A percentile compares a stretch with the other conserved stretches of the same genome.
Evolutionary conservation across 2,329 filamentous ascomycete species (phyloP).

Genomic region (Curvularia spicifera): DNA sequence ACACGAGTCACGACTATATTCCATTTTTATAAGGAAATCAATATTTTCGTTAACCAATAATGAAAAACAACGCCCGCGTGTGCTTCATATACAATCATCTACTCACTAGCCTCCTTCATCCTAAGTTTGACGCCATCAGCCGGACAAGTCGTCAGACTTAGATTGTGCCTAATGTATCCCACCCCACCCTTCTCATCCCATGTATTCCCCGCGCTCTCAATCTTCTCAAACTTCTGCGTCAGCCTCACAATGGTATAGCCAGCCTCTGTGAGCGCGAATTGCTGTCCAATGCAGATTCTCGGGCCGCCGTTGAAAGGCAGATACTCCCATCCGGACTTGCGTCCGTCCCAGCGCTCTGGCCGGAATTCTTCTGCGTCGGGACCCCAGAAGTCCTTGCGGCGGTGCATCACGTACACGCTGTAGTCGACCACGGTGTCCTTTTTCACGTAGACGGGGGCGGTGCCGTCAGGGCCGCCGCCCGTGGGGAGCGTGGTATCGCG

Average conservation of each 20-base stretch:
- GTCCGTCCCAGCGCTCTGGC: slow-evolving; percentile 48
- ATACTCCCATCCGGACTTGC: slow-evolving; percentile 40
- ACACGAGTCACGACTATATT: neutral
- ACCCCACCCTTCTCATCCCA: slow-evolving; percentile 38
- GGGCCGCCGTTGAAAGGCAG: slow-evolving; percentile 46
- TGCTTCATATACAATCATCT: neutral
- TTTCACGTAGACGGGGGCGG: slow-evolving; percentile 40
- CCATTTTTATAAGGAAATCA: neutral
- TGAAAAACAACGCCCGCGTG: neutral
- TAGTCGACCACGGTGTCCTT: slow-evolving; percentile 41
- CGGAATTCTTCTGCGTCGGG: slow-evolving; percentile 45
- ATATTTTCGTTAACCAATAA: neutral
- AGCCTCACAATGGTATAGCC: slow-evolving; percentile 38
- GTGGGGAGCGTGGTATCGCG: slow-evolving; percentile 43
- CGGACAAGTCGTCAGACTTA: slow-evolving; percentile 38
- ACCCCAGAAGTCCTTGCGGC: slow-evolving; percentile 48
- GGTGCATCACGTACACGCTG: slow-evolving; percentile 42
- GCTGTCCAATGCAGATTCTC: slow-evolving; percentile 43
- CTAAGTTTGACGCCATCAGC: slow-evolving; percentile 43
- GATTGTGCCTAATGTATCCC: slow-evolving; percentile 30
- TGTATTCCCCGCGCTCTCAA: slow-evolving; percentile 34
- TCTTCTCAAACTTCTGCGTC: slow-evolving; percentile 37
- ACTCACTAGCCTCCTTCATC: slow-evolving; percentile 35
- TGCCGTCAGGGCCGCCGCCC: slow-evolving; percentile 47
- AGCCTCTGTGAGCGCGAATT: slow-evolving; percentile 43